Conservation (phyloP, 495 filamentous ascomycete species). For the Talaromyces proteolyticus region DNA sequence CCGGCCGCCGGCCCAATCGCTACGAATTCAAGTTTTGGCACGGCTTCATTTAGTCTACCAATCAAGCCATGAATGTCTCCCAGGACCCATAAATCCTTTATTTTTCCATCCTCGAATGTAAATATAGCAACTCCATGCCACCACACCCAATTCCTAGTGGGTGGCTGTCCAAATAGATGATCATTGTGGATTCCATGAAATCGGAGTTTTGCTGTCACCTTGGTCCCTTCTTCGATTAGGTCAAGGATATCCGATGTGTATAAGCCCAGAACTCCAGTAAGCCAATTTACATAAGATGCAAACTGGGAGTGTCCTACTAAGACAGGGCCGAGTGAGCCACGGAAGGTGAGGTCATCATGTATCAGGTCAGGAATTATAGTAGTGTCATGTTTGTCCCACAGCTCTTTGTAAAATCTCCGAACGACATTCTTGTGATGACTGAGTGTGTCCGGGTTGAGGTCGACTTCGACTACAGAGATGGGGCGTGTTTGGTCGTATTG, state of each 20-base stretch:
- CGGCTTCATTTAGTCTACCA: background rate
- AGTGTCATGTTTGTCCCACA: background rate
- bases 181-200: background rate
- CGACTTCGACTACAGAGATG: background rate
- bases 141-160: background rate
- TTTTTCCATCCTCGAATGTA: background rate
- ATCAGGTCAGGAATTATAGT: background rate
- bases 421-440: background rate
- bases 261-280: background rate
- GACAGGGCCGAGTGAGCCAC: background rate
- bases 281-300: background rate
- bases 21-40: background rate
- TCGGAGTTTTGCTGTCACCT: background rate
- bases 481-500: background rate
- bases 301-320: background rate
- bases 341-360: background rate
- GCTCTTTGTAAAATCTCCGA: background rate
- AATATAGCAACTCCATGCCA: background rate
- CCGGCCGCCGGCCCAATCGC: too few species aligned
- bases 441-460: background rate
- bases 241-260: background rate
- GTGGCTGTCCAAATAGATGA: background rate
- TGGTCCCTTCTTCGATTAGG: background rate
- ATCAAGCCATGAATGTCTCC: background rate
- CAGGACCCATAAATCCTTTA: background rate